Percentiles rank a stretch among this genome's conserved stretches.
Evolutionary conservation across 2,329 filamentous ascomycete genomes (phyloP).

Genomic region (Nannizziopsis arthrosporioides): DNA sequence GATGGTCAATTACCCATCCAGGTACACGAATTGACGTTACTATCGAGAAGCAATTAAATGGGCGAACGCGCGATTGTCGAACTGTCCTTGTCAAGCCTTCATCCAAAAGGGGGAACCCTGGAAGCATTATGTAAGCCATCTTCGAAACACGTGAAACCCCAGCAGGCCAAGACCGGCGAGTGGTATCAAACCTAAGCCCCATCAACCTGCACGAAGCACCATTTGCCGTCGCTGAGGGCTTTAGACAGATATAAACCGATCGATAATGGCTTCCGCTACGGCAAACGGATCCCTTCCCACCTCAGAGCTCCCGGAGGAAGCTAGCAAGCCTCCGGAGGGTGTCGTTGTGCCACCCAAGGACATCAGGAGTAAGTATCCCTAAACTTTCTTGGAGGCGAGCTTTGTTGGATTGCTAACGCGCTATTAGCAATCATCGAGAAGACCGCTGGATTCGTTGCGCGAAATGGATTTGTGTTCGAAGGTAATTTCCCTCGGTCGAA

Average conservation of each 20-base stretch:
- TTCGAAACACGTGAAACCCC: conserved; percentile 5
- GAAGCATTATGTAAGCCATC: conserved; percentile 1
- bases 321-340: conserved; percentile 66
- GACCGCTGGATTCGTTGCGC: conserved; percentile 80
- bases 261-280: conserved; percentile 31
- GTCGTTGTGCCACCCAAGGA: conserved; percentile 76
- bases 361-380: conserved; percentile 50
- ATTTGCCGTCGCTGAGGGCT: not conserved
- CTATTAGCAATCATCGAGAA: conserved; percentile 64
- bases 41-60: not conserved
- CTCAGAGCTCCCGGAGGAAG: conserved; percentile 41
- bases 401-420: conserved; percentile 19
- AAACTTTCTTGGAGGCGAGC: not conserved
- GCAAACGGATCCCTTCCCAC: conserved; percentile 27
- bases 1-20: not conserved
- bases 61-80: not conserved
- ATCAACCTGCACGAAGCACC: not conserved
- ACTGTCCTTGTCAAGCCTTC: not conserved
- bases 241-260: not conserved
- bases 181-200: not conserved
- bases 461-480: conserved; percentile 57
- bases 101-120: conserved; percentile 4
- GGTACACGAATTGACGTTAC: not conserved
- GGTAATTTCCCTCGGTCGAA: conserved; percentile 24
- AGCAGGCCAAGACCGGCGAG: not conserved